phyloP scores from a whole-genome alignment of 176 grass and related monocot genomes.

The Aegilops bicornis region DNA sequence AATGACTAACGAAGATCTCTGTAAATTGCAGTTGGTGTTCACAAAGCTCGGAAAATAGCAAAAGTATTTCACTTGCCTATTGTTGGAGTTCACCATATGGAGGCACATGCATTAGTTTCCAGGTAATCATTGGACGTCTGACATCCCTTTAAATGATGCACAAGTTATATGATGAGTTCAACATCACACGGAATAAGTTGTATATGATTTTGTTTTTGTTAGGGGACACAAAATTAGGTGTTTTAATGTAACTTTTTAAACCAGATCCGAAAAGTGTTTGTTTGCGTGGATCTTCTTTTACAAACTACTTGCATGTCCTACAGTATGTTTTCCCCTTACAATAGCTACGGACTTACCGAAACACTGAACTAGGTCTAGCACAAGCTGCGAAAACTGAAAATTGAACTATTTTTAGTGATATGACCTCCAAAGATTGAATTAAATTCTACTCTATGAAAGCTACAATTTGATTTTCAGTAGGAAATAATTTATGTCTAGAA shows the following conservation, averaged over 20 bases:
- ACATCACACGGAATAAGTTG: neutral
- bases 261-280: neutral
- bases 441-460: neutral
- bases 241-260: neutral
- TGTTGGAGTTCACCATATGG: conserved; percentile 96
- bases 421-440: neutral
- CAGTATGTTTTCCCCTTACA: neutral
- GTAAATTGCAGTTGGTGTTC: conserved; percentile 83
- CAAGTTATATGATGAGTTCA: neutral
- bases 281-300: neutral
- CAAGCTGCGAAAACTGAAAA: neutral
- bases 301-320: neutral
- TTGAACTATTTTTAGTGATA: neutral
- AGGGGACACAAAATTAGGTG: neutral
- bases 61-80: conserved; percentile 70
- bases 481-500: neutral
- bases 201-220: neutral
- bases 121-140: conserved; percentile 41
- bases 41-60: conserved; percentile 81
- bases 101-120: conserved; percentile 93
- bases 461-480: neutral
- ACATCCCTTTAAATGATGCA: neutral
- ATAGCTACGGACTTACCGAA: neutral
- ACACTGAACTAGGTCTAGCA: conserved; percentile 16
- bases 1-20: conserved; percentile 1